Evolutionary conservation across 139 green algal genomes (phyloP), one percentile per base, ranked within the genome.

Genomic region (Tetraselmis striata): DNA sequence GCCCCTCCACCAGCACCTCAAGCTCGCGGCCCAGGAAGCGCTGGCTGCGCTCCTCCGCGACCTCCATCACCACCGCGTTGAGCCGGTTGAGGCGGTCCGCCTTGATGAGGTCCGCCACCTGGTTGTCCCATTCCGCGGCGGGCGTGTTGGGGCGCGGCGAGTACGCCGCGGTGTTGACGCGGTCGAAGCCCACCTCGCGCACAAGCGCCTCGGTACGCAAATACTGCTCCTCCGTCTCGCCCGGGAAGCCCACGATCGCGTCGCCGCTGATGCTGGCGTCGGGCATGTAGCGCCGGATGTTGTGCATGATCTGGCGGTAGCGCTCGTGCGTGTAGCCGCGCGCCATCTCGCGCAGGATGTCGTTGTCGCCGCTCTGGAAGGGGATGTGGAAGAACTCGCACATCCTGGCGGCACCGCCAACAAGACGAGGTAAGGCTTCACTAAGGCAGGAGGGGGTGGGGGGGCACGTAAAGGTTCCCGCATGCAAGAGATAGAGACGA

Each of bases 371-470:
- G 0, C 81, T 87, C 85, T 98, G 96, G 87, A 99, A 99, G 59
- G 96, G 96, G 79, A 99, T 96, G 90, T 99, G 96, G 89, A 98
- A 99, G 89, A 97, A 98, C 90, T 98, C 93, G 86, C 96, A 99
- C 31, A 99, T 85, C n/a, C n/a, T n/a, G n/a, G n/a, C n/a, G n/a
- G n/a, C n/a, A n/a, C n/a, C n/a, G n/a, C n/a, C n/a, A n/a, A n/a
- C n/a, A n/a, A n/a, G n/a, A n/a, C n/a, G n/a, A n/a, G n/a, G n/a
- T n/a, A n/a, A n/a, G n/a, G n/a, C n/a, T n/a, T n/a, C n/a, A n/a
- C n/a, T n/a, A n/a, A n/a, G n/a, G n/a, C n/a, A n/a, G n/a, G n/a
- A n/a, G n/a, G n/a, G n/a, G n/a, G n/a, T n/a, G n/a, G n/a, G n/a
- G n/a, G n/a, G n/a, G n/a, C n/a, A n/a, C n/a, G n/a, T n/a, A n/a